Percentiles rank a stretch among this genome's conserved stretches.
These are phyloP conservation scores for Bacterosira constricta DNA, from an alignment of 108 stramenopile genomes.

Conservation along the genomic window DNA sequence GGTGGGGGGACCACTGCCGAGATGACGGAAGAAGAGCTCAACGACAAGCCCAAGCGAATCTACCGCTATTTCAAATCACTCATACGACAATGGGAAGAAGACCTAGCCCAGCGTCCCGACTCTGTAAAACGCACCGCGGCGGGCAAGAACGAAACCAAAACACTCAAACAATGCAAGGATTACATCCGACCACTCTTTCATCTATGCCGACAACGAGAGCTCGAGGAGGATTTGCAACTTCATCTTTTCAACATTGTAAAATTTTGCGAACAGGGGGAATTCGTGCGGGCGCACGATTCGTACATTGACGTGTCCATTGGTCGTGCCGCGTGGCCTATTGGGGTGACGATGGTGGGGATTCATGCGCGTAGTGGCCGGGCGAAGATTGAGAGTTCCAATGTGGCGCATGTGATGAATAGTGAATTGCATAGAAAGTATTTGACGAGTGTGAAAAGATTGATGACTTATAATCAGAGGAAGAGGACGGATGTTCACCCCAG, in stretches of 20 bases:
- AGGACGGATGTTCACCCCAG: conserved; percentile 79
- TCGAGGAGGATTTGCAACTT: conserved; percentile 57
- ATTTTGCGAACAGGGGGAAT: conserved; percentile 89
- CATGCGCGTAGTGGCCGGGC: conserved; percentile 95
- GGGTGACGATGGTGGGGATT: conserved; percentile 98
- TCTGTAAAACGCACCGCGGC: conserved; percentile 57
- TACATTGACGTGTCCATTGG: conserved; percentile 97
- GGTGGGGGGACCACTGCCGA: too few species aligned
- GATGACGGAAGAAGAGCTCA: conserved; percentile 35
- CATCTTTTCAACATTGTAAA: conserved; percentile 87
- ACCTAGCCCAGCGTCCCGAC: conserved; percentile 74
- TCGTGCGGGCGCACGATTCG: conserved; percentile 93
- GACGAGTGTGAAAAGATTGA: conserved; percentile 95
- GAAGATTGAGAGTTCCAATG: conserved; percentile 92
- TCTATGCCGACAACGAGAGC: conserved; percentile 64
- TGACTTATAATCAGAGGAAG: conserved; percentile 92
- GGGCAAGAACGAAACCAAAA: conserved; percentile 90
- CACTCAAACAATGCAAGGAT: conserved; percentile 94
- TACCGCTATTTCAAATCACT: conserved; percentile 86
- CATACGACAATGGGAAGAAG: conserved; percentile 88
- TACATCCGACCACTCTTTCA: conserved; percentile 94
- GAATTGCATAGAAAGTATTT: conserved; percentile 96
- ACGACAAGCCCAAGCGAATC: conserved; percentile 71
- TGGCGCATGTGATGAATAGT: conserved; percentile 96
- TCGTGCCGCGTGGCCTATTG: conserved; percentile 98